These are phyloP conservation scores for Prunus armeniaca DNA, from an alignment of 306 rosid species.

Conservation along the genomic window DNA sequence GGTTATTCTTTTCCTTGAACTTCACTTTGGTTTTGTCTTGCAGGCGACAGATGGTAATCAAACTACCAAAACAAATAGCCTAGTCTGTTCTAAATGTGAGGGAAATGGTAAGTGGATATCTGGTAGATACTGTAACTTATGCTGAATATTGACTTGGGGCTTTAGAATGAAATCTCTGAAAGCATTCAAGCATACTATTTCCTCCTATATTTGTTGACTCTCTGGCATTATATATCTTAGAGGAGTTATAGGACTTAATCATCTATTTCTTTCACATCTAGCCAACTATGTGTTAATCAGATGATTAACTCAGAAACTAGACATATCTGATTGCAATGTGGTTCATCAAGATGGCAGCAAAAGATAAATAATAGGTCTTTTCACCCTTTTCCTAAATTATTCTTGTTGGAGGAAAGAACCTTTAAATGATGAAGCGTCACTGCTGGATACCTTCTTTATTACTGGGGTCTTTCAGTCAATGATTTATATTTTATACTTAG, in stretches of 20 bases:
- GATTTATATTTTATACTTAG: background rate
- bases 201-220: background rate
- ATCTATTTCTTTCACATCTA: background rate
- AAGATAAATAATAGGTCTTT: background rate
- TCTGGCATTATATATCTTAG: background rate
- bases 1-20: constrained; percentile 7
- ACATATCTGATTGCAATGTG: background rate
- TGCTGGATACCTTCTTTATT: background rate
- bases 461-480: background rate
- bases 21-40: constrained; percentile 28
- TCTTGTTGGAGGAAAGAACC: background rate
- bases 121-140: background rate
- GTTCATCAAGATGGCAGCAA: background rate
- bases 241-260: background rate
- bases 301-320: background rate
- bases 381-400: background rate
- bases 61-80: constrained; percentile 44
- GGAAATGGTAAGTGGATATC: constrained; percentile 77
- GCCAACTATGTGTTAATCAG: background rate
- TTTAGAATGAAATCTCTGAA: background rate
- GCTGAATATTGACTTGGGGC: background rate
- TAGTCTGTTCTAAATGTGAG: constrained; percentile 70
- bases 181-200: background rate
- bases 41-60: constrained; percentile 65
- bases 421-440: background rate